Conservation (phyloP, 2,329 filamentous ascomycete genomes). For the Aspergillus sp. region DNA sequence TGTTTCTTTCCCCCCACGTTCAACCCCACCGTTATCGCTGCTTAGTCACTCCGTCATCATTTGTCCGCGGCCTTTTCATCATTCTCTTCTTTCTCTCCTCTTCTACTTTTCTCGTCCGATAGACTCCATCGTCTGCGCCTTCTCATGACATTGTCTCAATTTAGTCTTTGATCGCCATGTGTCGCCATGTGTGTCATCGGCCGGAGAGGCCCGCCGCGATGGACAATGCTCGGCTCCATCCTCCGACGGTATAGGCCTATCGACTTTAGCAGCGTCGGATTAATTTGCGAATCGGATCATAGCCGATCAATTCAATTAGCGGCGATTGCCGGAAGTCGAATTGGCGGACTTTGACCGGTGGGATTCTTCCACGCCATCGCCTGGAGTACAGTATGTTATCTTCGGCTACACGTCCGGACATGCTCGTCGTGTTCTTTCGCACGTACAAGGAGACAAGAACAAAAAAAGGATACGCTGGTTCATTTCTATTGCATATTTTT, state of each 20-base stretch:
- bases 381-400: too few relatives aligned
- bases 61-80: not conserved
- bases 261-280: not conserved
- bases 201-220: too few relatives aligned
- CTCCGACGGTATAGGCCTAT: too few relatives aligned
- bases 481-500: not conserved
- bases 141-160: too few relatives aligned
- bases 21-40: constrained; percentile 3
- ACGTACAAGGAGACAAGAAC: not conserved
- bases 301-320: not conserved
- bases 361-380: not conserved
- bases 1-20: not conserved
- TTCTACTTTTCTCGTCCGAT: not conserved
- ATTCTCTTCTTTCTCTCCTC: not conserved
- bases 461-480: not conserved
- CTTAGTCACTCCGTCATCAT: not conserved
- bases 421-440: too few relatives aligned
- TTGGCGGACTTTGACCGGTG: not conserved
- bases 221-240: too few relatives aligned
- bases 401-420: too few relatives aligned
- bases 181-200: too few relatives aligned
- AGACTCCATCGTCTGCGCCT: not conserved
- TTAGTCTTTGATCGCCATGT: too few relatives aligned
- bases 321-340: not conserved
- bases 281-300: not conserved